These are phyloP conservation scores for Cystobasidium tubakii DNA, from an alignment of 768 basidiomycete species.

Conservation along the genomic window DNA sequence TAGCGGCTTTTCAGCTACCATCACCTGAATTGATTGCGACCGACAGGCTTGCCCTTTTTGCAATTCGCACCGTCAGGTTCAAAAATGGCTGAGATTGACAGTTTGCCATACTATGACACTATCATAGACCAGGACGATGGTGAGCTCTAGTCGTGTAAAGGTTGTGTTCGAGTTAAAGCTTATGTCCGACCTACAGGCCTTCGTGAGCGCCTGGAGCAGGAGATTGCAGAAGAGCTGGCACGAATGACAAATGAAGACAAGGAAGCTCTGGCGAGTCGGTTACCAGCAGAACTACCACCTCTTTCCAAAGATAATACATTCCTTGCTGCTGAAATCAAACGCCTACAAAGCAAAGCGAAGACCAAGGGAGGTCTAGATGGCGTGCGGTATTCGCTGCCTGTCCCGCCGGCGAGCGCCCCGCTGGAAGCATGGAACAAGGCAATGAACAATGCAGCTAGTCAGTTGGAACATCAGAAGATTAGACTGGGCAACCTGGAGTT, in stretches of 20 bases:
- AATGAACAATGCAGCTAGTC: conserved; percentile 68
- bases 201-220: conserved; percentile 1
- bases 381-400: conserved; percentile 67
- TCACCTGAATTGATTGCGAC: no score
- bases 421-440: conserved; percentile 73
- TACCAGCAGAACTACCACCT: conserved; percentile 4
- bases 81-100: conserved; percentile 56
- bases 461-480: conserved; percentile 75
- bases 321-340: conserved; percentile 66
- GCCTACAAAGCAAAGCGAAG: conserved; percentile 63
- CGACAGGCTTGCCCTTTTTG: no score
- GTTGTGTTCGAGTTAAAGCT: background rate
- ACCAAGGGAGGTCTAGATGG: conserved; percentile 62
- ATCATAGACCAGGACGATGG: conserved; percentile 60
- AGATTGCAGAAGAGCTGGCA: conserved; percentile 28
- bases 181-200: conserved; percentile 6
- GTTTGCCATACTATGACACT: conserved; percentile 90
- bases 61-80: no score
- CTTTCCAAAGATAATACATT: conserved; percentile 52
- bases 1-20: no score
- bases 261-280: background rate
- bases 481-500: conserved; percentile 79
- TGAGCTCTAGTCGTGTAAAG: conserved; percentile 55
- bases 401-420: conserved; percentile 58
- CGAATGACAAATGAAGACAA: conserved; percentile 4